Evolutionary conservation across 129 eudicot genomes (phyloP).

Genomic region (Dittrichia graveolens): DNA sequence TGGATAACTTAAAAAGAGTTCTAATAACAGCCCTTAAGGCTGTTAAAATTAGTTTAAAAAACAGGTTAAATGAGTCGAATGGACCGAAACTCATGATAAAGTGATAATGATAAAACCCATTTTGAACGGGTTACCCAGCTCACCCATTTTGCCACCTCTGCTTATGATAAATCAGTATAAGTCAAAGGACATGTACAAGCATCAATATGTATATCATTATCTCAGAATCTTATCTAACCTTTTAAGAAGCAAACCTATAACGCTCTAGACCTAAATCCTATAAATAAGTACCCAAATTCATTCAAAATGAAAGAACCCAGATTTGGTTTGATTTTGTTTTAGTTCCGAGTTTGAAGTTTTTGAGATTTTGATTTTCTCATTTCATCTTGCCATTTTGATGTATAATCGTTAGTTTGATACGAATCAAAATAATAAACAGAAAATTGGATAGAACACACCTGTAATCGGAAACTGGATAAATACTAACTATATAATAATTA

Average conservation of each 20-base stretch:
- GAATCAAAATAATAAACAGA: too few species aligned
- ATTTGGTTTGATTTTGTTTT: not conserved
- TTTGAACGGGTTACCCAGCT: too few species aligned
- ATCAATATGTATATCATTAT: not conserved
- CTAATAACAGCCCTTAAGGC: too few species aligned
- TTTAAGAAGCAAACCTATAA: conserved; percentile 7
- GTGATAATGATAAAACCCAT: too few species aligned
- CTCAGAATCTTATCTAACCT: conserved; percentile 8
- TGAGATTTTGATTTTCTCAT: not conserved
- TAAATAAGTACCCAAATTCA: not conserved
- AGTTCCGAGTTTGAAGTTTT: not conserved
- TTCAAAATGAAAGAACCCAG: conserved; percentile 3
- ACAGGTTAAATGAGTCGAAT: too few species aligned
- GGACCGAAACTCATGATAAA: too few species aligned
- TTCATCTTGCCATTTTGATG: not conserved
- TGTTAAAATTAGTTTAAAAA: too few species aligned
- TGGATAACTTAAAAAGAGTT: too few species aligned
- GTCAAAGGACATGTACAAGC: conserved; percentile 11
- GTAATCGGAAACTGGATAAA: too few species aligned
- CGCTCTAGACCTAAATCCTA: conserved; percentile 4
- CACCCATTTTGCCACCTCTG: not conserved
- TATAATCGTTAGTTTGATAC: not conserved
- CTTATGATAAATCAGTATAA: not conserved
- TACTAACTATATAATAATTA: too few species aligned
- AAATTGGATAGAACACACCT: too few species aligned